Base-by-base conservation (phyloP, 495 filamentous ascomycete genomes). In the Trichoderma virens region DNA sequence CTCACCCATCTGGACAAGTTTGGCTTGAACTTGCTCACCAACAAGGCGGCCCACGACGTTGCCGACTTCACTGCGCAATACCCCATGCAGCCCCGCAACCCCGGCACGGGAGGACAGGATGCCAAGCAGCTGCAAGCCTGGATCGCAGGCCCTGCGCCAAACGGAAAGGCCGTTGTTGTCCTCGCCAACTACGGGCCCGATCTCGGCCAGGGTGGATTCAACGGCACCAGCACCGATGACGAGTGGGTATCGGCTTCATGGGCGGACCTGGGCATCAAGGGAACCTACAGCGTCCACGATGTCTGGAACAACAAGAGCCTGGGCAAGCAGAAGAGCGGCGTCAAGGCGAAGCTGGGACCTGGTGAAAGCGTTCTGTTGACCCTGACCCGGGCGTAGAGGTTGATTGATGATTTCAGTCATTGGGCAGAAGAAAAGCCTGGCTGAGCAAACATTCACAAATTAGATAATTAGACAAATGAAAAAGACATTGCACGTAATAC, bases 101-200 rank as follows among this genome's bases (percentile, higher is more conserved):
- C 70, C 1, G 69, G 63, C 20, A 67, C 61, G 14, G 69, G 70
- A 28, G 51, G 51, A 27, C 51, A 56, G 25, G 51, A 56, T 16
- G 63, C 72, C 14, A 43, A 71, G 60, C 72, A 74, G 59, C 63
- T 72, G 20, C 72, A 74, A 56, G 70, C 72, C n/a, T 74, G 72
- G 72, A 68, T 74, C 41, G 72, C 66, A 20, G 72, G 72, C 1
- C 72, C 72, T 6, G 60, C 51, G 23, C 23, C 51, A 4, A 56
- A 13, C 27, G 51, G 51, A 9, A 13, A 56, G 25, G 51, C 51
- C 25, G 51, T 56, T 18, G 51, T 56, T 8, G 51, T 56, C 14
- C 51, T 56, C 27, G 51, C 51, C 51, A 56, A 56, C 51, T 56
- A 56, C 51, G 51, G 51, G 4, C 51, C 51, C 13, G 51, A 56